Evolutionary conservation across 768 basidiomycete species (phyloP), one percentile per base, ranked within the genome.

Genomic region (Tricholoma saponaceum): DNA sequence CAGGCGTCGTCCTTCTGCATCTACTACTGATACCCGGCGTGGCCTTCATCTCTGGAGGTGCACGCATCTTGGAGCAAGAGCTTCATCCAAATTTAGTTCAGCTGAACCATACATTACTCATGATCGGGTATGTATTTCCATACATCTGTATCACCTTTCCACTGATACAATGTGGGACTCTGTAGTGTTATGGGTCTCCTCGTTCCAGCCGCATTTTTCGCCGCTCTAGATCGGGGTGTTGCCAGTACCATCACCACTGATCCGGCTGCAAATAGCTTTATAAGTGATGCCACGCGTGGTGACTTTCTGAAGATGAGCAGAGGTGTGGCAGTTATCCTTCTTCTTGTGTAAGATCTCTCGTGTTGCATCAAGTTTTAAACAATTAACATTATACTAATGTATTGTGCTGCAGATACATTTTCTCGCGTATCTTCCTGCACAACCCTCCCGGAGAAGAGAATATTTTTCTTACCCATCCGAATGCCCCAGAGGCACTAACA

Each of bases 1-100:
- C 57, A 84, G 86, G 89, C 16, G 89, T 91, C 7, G 78, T 89
- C 5, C 70, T 91, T n/a, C 75, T 91, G 9, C 89, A 89, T 67
- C 76, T 90, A 0, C 76, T 91, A 0, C 78, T 91, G 13, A 75
- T 90, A 44, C 88, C 89, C 0, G 89, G 89, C 2, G 75, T 80
- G 4, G 76, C 87, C 0, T 90, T 90, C 66, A 74, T 90, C n/a
- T 80, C 80, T 2, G 89, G 88, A 22, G 89, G 89, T 46, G 83
- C 82, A n/a, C 77, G 79, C 20, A 74, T 90, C 25, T 72, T 82
- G 64, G 79, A 87, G 51, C 89, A 91, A 68, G 78, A 86, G 54
- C 72, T 91, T 8, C 83, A 88, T 62, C 85, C 85, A 2, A 83
- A 85, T 62, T 64, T 81, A 9, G 82, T 83, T 0, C 77, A 89